Evolutionary conservation across 2,329 filamentous ascomycete species (phyloP).

Genomic region (Pestalotiopsis sp.): DNA sequence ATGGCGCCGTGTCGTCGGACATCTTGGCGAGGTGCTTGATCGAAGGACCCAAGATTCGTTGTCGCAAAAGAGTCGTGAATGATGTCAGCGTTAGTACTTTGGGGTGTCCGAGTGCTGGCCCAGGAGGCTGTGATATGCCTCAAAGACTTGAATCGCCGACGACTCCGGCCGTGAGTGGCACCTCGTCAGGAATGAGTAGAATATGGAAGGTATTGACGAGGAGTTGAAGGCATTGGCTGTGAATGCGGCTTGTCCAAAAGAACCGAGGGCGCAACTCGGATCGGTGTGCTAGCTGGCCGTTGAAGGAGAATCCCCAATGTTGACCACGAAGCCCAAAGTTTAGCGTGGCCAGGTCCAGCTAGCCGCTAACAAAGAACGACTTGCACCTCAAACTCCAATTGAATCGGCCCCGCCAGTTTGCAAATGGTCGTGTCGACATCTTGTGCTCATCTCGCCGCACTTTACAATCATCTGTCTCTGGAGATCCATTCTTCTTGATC

Average conservation of each 20-base stretch:
- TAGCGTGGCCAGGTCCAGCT: background rate
- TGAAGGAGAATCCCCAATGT: background rate
- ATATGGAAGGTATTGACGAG: no score
- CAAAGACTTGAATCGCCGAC: background rate
- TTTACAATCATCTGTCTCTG: background rate
- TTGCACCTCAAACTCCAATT: background rate
- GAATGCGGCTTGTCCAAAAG: background rate
- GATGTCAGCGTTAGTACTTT: background rate
- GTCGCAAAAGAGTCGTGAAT: background rate
- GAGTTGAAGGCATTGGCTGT: background rate
- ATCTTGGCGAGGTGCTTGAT: background rate
- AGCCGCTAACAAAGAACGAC: background rate
- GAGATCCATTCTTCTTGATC: background rate
- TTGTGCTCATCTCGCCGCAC: background rate
- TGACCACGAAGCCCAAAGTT: background rate
- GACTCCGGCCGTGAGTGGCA: background rate
- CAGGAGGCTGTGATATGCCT: background rate
- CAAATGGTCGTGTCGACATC: background rate
- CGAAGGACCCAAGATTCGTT: background rate
- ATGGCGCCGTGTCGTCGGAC: constrained; percentile 50
- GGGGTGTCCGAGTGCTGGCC: background rate
- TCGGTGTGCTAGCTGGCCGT: background rate
- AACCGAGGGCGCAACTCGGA: background rate
- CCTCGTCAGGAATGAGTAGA: background rate
- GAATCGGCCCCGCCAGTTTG: background rate